phyloP scores from a whole-genome alignment of 169 alveolate species.

The Plasmodium falciparum region DNA sequence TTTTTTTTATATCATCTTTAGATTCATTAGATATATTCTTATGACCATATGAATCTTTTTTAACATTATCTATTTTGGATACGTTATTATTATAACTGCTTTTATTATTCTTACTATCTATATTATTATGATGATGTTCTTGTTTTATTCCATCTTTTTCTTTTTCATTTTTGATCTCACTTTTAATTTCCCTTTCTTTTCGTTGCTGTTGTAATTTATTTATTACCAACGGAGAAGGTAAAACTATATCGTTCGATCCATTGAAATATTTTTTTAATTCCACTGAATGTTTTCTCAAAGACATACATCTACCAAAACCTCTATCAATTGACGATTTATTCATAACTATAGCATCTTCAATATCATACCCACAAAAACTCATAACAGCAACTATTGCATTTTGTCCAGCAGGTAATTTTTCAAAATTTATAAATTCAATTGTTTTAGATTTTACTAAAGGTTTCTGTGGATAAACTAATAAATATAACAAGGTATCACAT shows the following conservation, averaged over 20 bases:
- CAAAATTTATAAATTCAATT: slow-evolving; percentile 96
- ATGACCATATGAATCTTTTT: not conserved
- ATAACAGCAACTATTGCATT: slow-evolving; percentile 99
- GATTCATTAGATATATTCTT: not conserved
- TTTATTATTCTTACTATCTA: not conserved
- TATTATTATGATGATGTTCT: not conserved
- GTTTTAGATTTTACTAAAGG: slow-evolving; percentile 98
- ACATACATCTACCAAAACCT: slow-evolving; percentile 97
- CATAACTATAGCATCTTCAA: slow-evolving; percentile 99
- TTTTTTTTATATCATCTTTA: not conserved
- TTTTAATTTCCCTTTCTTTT: not conserved
- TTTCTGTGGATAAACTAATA: slow-evolving; percentile 97
- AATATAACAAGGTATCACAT: slow-evolving; percentile 94
- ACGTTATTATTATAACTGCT: not conserved
- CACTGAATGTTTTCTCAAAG: slow-evolving; percentile 84
- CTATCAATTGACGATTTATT: slow-evolving; percentile 98
- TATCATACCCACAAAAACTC: slow-evolving; percentile 99
- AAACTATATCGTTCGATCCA: slow-evolving; percentile 85
- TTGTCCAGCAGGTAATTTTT: slow-evolving; percentile 99
- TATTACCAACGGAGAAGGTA: slow-evolving; percentile 63
- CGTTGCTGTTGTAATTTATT: slow-evolving; percentile 55
- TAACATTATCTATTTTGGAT: not conserved
- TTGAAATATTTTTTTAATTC: slow-evolving; percentile 87
- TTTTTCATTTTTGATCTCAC: not conserved
- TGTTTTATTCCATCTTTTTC: not conserved